Evolutionary conservation across 345 rosid genomes (phyloP).

Genomic region (Camelina sativa): DNA sequence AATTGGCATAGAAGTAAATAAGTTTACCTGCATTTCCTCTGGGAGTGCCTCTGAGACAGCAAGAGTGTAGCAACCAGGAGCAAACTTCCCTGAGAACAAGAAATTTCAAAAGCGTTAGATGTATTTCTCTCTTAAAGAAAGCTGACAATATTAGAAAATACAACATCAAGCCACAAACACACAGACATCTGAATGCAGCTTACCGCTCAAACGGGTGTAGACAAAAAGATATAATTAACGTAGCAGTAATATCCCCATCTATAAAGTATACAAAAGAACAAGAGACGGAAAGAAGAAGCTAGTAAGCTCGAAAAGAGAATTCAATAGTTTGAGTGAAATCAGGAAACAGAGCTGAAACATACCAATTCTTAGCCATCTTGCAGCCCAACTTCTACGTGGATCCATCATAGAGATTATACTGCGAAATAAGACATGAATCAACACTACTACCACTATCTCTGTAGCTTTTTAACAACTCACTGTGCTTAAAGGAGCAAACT

Average conservation of each 20-base stretch:
- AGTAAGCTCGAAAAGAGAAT: background rate
- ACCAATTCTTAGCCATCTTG: constrained; percentile 97
- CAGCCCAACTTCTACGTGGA: constrained; percentile 91
- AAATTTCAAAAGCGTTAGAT: constrained; percentile 1
- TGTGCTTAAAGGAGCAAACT: constrained; percentile 27
- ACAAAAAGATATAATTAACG: background rate
- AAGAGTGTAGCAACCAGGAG: constrained; percentile 84
- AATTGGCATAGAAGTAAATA: background rate
- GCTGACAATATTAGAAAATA: constrained; percentile 16
- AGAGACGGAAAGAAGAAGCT: constrained; percentile 17
- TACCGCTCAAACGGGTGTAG: background rate
- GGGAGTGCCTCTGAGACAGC: constrained; percentile 84
- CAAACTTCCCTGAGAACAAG: constrained; percentile 64
- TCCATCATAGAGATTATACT: constrained; percentile 95
- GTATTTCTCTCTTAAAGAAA: background rate
- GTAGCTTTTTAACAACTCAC: background rate
- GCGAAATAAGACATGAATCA: constrained; percentile 22
- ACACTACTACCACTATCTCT: background rate
- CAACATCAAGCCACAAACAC: constrained; percentile 19
- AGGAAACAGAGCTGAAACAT: constrained; percentile 36
- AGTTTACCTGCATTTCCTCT: constrained; percentile 76
- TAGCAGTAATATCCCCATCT: background rate
- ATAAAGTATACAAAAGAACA: constrained; percentile 7
- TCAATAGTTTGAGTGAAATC: background rate
- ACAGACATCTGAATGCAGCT: background rate